Conservation (phyloP, 768 basidiomycete genomes). For the Gloeophyllum trabeum region DNA sequence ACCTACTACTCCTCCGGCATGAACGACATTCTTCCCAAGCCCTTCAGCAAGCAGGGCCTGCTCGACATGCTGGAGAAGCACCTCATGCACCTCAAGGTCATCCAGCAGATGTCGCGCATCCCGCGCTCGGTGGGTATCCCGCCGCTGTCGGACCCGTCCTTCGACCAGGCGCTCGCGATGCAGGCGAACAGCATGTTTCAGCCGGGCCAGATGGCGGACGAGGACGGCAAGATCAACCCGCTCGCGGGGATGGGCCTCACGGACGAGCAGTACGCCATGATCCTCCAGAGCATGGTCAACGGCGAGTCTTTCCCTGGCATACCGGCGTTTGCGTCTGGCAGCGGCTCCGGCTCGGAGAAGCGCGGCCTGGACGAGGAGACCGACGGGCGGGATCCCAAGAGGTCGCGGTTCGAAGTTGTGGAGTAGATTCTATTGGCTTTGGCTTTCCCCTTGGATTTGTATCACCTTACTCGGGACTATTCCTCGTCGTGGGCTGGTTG, state of each 20-base stretch:
- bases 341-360: constrained; percentile 14
- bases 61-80: constrained; percentile 94
- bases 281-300: constrained; percentile 62
- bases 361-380: constrained; percentile 17
- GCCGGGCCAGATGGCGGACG: constrained; percentile 8
- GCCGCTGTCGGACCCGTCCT: constrained; percentile 38
- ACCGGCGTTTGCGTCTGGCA: constrained; percentile 1
- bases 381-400: constrained; percentile 24
- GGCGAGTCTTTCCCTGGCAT: constrained; percentile 46
- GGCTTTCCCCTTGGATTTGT: too few species aligned
- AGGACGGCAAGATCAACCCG: constrained; percentile 61
- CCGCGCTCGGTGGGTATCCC: constrained; percentile 62
- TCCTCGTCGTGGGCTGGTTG: too few species aligned
- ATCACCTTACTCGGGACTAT: too few species aligned
- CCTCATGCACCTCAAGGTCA: constrained; percentile 75
- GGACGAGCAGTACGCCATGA: constrained; percentile 78
- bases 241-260: constrained; percentile 81
- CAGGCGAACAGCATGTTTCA: constrained; percentile 15
- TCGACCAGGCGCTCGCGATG: constrained; percentile 44
- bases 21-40: constrained; percentile 96
- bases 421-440: constrained; percentile 11
- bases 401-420: constrained; percentile 28
- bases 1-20: constrained; percentile 83
- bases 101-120: constrained; percentile 63
- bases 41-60: constrained; percentile 90